Conservation (phyloP, 306 rosid genomes). For the Citrullus mucosospermus region DNA sequence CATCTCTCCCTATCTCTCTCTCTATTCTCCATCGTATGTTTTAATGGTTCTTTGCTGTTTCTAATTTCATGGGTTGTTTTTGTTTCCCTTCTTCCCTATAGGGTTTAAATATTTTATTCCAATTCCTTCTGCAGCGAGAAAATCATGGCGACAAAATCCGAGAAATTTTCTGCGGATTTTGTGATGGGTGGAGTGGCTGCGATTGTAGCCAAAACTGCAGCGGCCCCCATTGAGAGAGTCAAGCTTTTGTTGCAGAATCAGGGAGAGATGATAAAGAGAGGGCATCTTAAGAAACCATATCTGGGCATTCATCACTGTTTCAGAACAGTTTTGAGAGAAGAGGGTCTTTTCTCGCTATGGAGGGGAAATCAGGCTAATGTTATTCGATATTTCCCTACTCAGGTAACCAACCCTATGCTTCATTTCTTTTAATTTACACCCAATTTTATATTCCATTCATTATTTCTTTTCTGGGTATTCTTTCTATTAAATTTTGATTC, state of each 20-base stretch:
- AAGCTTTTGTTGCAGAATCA: slow-evolving; percentile 92
- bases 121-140: neutral
- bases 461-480: neutral
- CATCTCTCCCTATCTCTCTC: neutral
- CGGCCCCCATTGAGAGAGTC: slow-evolving; percentile 90
- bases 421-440: neutral
- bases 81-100: neutral
- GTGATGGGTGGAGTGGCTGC: slow-evolving; percentile 79
- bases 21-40: neutral
- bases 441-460: neutral
- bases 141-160: slow-evolving; percentile 29
- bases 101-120: neutral
- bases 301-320: slow-evolving; percentile 54
- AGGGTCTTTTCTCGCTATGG: slow-evolving; percentile 85
- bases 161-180: slow-evolving; percentile 67
- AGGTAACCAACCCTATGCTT: slow-evolving; percentile 24
- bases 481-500: neutral
- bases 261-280: slow-evolving; percentile 86
- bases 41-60: neutral
- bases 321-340: slow-evolving; percentile 56
- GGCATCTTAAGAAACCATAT: slow-evolving; percentile 65
- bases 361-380: slow-evolving; percentile 85
- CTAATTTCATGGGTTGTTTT: neutral
- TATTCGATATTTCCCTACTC: slow-evolving; percentile 89
- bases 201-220: slow-evolving; percentile 50